Base-by-base conservation (phyloP, 1,284 basidiomycete genomes). In the Schizophyllum commune region DNA sequence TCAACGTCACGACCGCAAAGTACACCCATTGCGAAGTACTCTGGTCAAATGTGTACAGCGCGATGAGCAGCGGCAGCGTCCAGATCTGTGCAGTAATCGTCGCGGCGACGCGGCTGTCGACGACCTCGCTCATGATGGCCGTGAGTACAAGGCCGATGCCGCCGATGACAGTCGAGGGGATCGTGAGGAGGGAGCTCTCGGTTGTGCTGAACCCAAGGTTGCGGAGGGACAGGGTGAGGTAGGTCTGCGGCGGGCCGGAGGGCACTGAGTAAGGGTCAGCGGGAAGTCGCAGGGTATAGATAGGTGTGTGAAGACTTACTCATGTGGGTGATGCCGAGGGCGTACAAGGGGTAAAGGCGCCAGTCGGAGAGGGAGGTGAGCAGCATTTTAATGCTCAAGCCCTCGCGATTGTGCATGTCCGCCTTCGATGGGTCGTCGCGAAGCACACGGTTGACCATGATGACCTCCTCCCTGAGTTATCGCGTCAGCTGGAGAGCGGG, bases 341-440 rank as follows among this genome's bases (percentile, higher is more conserved):
- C 65, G 64, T 84, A 84, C 19, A 84, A 62, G 0, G 84, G 83
- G 82, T 83, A 85, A 63, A 85, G 70, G 57, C 78, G 71, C 75
- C 80, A 83, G 67, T 85, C 82, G 22, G 70, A 71, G 9, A 85
- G 58, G 11, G 79, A 76, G 55, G 71, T 65, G 68, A 73, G 79
- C 27, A 84, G 77, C 74, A 79, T 80, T 56, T 65, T 65, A 5
- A 75, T 60, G 2, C 75, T 74, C 4, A 86, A 72, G 5, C 82
- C 81, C 71, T 87, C 75, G 21, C 86, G 79, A 65, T 88, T 87
- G 71, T 88, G 84, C 85, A 87, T 87, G 65, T 77, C 73, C 15
- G 77, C 79, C 70, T 86, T 83, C 0, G 79, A 73, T 7, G 80
- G 84, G 64, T 86, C 83, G 67, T 85, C 83, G 20, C 84, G 77